Conservation (phyloP, 371 early-diverging fungal genomes). For the Fennellomyces sp. region DNA sequence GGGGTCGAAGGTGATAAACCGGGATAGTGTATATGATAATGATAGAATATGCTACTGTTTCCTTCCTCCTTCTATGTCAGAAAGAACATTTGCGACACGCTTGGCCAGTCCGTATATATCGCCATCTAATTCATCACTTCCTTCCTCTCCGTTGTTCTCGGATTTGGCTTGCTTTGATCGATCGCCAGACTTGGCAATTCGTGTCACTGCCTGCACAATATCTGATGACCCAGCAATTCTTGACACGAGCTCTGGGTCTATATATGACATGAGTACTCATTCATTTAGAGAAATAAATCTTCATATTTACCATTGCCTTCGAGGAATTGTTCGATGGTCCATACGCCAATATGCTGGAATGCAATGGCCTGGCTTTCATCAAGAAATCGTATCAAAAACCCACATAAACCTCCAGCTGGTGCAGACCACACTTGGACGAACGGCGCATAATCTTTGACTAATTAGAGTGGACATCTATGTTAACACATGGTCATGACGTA, state of each 20-base stretch:
- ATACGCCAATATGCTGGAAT: slow-evolving; percentile 87
- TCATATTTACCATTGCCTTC: slow-evolving; percentile 59
- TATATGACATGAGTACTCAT: neutral
- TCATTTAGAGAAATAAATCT: neutral
- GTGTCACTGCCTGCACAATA: slow-evolving; percentile 32
- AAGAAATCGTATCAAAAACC: slow-evolving; percentile 75
- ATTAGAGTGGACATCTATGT: neutral
- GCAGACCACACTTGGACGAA: slow-evolving; percentile 71
- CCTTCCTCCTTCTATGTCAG: slow-evolving; percentile 11
- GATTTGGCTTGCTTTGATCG: slow-evolving; percentile 12
- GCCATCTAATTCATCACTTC: slow-evolving; percentile 40
- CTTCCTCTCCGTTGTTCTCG: slow-evolving; percentile 14
- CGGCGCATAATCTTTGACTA: slow-evolving; percentile 67
- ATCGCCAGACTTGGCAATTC: slow-evolving; percentile 32
- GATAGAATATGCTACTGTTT: slow-evolving; percentile 17
- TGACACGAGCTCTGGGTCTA: slow-evolving; percentile 36
- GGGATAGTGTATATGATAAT: neutral
- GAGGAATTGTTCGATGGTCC: slow-evolving; percentile 87
- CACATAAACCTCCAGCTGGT: slow-evolving; percentile 71
- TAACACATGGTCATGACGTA: neutral
- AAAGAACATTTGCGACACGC: slow-evolving; percentile 32
- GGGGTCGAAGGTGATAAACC: too few relatives aligned
- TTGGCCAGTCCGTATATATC: slow-evolving; percentile 48
- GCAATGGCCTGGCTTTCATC: slow-evolving; percentile 69
- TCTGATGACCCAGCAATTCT: slow-evolving; percentile 33